Base-by-base conservation (phyloP, 1,139 yeast species). In the Geotrichum aggregatum region DNA sequence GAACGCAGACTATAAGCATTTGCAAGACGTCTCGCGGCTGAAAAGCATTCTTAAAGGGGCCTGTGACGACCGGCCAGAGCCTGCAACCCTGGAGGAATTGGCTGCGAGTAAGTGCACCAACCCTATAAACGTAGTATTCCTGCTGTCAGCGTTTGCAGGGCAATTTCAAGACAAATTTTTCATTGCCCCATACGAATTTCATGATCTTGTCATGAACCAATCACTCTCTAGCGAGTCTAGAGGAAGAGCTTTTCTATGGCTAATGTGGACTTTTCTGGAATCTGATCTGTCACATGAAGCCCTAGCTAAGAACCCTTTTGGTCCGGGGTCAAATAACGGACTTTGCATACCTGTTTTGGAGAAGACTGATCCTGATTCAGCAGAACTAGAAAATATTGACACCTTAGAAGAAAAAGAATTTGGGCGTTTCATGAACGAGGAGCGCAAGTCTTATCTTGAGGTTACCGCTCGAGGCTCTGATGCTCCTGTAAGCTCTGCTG, bases 1-100 rank as follows among this genome's bases (percentile, higher is more conserved):
- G 46, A 73, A 72, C 52, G 65, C 69, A 7, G 77, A 74, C 54
- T 76, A 82, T 47, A 87, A 86, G 65, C 94, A 89, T 52, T 73
- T 92, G 42, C 98, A 92, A 69, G 98, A 92, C 66, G 94, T 98
- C 0, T 98, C 98, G 5, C 74, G 98, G 52, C 76, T 92, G 58
- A 92, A 92, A 66, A 84, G 95, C 0, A 91, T 92, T 21, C 70
- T 92, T 59, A 91, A 91, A 68, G 94, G 95, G 13, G 77, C 78
- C 13, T 80, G 87, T 59, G 84, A 80, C 56, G 79, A 73, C 50
- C 76, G 82, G 7, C 73, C 76, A 16, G 80, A 77, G 52, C 79
- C 80, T 1, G 70, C 75, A 45, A 72, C 77, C 1, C 65, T 86
- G 42, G 76, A 77, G 31, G 80, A 77, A 26, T 68, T 84, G 49